phyloP scores from a whole-genome alignment of 2,329 filamentous ascomycete genomes.

The Calonectria leucothoes region DNA sequence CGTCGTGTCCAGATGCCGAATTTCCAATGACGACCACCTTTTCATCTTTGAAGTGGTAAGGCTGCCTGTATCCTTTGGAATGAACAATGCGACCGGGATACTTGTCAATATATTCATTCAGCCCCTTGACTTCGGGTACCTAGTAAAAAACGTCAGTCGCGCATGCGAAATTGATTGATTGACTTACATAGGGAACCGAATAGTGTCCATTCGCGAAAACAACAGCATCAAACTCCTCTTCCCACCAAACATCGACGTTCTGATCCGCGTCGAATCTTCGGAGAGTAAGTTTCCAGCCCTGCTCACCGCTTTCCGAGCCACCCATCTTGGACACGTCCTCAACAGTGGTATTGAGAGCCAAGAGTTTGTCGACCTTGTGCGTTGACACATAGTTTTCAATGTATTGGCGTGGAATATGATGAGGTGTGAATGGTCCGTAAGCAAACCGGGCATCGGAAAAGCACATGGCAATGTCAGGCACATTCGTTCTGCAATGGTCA shows the following conservation, averaged over 20 bases:
- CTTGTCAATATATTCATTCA: conserved; percentile 51
- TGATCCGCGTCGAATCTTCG: conserved; percentile 56
- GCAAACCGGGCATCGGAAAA: conserved; percentile 65
- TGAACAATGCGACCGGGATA: conserved; percentile 56
- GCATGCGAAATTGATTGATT: accelerated
- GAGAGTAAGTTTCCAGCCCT: conserved; percentile 60
- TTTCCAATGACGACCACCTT: conserved; percentile 56
- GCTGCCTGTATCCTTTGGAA: conserved; percentile 59
- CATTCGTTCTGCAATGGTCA: conserved; percentile 58
- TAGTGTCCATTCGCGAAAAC: conserved; percentile 58
- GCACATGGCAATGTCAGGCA: conserved; percentile 67
- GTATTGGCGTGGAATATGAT: conserved; percentile 66
- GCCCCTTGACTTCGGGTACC: conserved; percentile 59
- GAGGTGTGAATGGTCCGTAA: conserved; percentile 67
- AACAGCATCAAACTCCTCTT: conserved; percentile 60
- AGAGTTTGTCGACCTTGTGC: conserved; percentile 58
- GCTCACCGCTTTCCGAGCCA: conserved; percentile 26
- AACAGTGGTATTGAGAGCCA: conserved; percentile 64
- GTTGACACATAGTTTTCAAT: conserved; percentile 66
- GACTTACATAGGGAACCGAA: conserved; percentile 57
- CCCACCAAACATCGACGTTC: conserved; percentile 64
- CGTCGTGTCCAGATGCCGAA: conserved; percentile 57
- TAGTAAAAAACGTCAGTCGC: conserved; percentile 24
- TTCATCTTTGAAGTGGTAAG: conserved; percentile 46
- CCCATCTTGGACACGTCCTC: conserved; percentile 57